These are phyloP conservation scores for Dittrichia graveolens DNA, from an alignment of 129 eudicot species.

Conservation along the genomic window DNA sequence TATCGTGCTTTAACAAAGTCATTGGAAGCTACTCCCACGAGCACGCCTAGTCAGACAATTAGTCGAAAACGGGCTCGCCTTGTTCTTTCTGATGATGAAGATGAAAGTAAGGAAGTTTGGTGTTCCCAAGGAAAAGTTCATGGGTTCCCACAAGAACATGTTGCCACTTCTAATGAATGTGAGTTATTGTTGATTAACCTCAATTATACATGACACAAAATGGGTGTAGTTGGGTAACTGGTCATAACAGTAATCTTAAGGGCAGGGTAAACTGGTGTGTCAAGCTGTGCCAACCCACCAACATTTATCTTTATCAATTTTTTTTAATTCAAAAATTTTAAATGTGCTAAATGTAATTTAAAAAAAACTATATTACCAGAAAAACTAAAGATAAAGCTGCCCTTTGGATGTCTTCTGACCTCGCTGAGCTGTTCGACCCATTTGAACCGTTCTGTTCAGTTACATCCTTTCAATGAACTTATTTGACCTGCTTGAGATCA, in stretches of 20 bases:
- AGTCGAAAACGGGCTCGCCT: constrained; percentile 77
- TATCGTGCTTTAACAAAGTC: constrained; percentile 33
- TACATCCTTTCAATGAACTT: not conserved
- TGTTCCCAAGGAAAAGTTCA: constrained; percentile 34
- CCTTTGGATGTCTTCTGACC: too few relatives aligned
- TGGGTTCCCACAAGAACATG: constrained; percentile 45
- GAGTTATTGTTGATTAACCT: constrained; percentile 20
- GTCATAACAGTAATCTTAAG: too few relatives aligned
- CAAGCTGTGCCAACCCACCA: too few relatives aligned
- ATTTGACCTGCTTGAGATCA: not conserved
- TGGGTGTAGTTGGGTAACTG: not conserved
- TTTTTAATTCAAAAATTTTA: not conserved
- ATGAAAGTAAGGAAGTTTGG: constrained; percentile 47
- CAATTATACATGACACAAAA: too few relatives aligned
- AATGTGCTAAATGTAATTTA: not conserved
- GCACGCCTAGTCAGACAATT: constrained; percentile 58
- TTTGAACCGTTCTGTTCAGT: too few relatives aligned
- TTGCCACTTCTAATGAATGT: constrained; percentile 84
- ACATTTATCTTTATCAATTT: not conserved
- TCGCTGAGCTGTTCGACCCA: too few relatives aligned
- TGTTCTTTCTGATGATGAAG: constrained; percentile 86
- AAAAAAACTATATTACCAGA: not conserved
- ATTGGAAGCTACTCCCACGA: constrained; percentile 45
- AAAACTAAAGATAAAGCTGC: not conserved
- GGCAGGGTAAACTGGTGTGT: too few relatives aligned